Percentiles rank a stretch among this genome's conserved stretches.
Conservation (phyloP, 2,329 filamentous ascomycete genomes). For the Beauveria scarabaeidicola region DNA sequence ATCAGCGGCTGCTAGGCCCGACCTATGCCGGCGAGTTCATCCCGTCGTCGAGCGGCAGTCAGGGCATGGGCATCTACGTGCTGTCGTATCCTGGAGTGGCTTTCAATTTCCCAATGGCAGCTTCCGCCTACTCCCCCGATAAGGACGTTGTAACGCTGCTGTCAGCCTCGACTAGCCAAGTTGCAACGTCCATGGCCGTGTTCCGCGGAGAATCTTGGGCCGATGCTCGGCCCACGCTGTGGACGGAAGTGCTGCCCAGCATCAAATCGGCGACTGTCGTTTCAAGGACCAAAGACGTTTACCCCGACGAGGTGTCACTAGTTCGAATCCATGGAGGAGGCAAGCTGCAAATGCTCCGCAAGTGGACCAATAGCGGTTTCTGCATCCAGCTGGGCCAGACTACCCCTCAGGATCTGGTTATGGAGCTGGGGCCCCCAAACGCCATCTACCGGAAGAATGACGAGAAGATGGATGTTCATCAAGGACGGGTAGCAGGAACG, state of each 20-base stretch:
- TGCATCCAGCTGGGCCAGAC: conserved; percentile 76
- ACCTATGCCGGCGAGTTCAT: conserved; percentile 93
- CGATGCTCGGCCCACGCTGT: conserved; percentile 67
- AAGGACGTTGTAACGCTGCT: conserved; percentile 82
- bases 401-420: conserved; percentile 82
- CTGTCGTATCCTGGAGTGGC: conserved; percentile 91
- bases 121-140: conserved; percentile 62
- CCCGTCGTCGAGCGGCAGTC: conserved; percentile 43
- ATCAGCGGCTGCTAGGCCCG: conserved; percentile 85
- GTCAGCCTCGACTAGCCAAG: conserved; percentile 65
- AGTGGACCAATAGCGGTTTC: conserved; percentile 56
- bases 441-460: conserved; percentile 90
- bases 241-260: conserved; percentile 64
- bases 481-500: conserved; percentile 47
- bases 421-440: conserved; percentile 86
- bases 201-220: conserved; percentile 90
- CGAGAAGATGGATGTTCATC: conserved; percentile 79
- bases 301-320: conserved; percentile 82
- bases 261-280: conserved; percentile 63
- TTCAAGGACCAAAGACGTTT: conserved; percentile 64
- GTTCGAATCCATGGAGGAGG: conserved; percentile 72
- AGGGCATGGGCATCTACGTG: conserved; percentile 66
- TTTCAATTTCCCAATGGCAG: conserved; percentile 76
- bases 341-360: conserved; percentile 66
- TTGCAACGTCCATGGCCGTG: conserved; percentile 80